Evolutionary conservation across 2,329 filamentous ascomycete species (phyloP).

Genomic region (Pyricularia grisea): DNA sequence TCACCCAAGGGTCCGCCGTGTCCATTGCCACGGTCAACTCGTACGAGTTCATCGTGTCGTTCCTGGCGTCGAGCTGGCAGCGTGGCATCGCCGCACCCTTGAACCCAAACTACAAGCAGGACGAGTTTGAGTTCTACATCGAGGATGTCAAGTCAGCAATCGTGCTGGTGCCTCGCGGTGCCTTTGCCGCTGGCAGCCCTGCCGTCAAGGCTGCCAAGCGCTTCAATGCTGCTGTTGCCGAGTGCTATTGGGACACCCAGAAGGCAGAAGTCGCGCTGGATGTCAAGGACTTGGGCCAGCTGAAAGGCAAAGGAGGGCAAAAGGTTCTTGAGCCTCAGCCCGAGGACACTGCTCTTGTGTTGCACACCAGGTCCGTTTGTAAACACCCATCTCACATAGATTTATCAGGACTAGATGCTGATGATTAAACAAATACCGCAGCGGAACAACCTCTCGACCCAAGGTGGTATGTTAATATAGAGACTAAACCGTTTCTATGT

Average conservation of each 20-base stretch:
- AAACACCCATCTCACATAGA: neutral
- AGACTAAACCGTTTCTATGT: neutral
- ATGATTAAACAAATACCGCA: constrained; percentile 14
- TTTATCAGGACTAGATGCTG: constrained; percentile 9
- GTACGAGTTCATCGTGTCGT: constrained; percentile 81
- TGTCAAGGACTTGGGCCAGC: constrained; percentile 65
- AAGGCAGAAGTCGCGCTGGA: constrained; percentile 62
- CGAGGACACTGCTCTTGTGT: constrained; percentile 72
- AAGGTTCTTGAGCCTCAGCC: constrained; percentile 43
- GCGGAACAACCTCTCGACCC: constrained; percentile 74
- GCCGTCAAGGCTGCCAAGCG: constrained; percentile 69
- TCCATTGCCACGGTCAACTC: constrained; percentile 79
- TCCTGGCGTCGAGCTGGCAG: constrained; percentile 79
- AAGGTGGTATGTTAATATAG: constrained; percentile 54
- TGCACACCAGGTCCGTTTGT: constrained; percentile 56
- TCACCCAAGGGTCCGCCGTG: constrained; percentile 59
- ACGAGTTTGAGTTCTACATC: constrained; percentile 88
- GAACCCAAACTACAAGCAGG: constrained; percentile 81
- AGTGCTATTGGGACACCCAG: constrained; percentile 68
- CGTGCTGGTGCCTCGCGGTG: constrained; percentile 65
- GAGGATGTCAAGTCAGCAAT: constrained; percentile 75
- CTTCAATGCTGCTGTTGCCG: constrained; percentile 76
- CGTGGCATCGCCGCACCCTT: constrained; percentile 76
- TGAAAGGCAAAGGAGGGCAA: constrained; percentile 34
- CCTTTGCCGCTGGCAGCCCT: constrained; percentile 55